Evolutionary conservation across 2,329 filamentous ascomycete species (phyloP), one percentile per base, ranked within the genome.

Genomic region (Neurospora crassa): DNA sequence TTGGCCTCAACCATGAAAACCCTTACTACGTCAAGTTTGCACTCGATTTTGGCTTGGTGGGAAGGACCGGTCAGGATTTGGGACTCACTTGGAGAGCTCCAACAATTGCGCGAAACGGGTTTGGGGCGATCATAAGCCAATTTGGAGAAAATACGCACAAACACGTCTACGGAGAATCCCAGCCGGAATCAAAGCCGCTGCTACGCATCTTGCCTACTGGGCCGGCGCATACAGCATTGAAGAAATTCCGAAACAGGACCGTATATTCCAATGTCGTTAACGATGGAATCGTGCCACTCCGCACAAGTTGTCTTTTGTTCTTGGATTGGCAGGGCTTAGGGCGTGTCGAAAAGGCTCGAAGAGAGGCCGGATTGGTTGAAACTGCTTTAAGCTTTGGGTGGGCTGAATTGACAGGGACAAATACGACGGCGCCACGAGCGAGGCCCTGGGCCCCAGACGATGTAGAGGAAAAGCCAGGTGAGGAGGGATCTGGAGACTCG

Each of bases 211-310:
- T 98, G 34, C 95, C 96, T 0, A 97, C 93, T 8, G 95, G 95
- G 0, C 94, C 95, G 18, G 96, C 95, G 7, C 94, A 97, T 79
- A 88, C 89, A 70, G 95, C 94, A 1, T 82, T 98, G 53, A 90
- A 91, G 78, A 93, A 92, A 81, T 98, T 98, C 80, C 86, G 93
- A 29, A 97, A 96, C 79, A 87, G 95, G 18, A 98, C 96, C 0
- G 86, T 97, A 1, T 98, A 98, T 79, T 97, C 94, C 1, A 98
- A 98, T 77, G 94, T 98, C 14, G 95, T 98, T 75, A 98, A 98
- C 78, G 95, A 98, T 81, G 95, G 94, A 3, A 97, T 99, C 75
- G 96, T 99, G 5, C 96, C 96, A 2, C 83, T 99, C 42, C 89
- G 96, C 29, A 99, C 96, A 5, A 98, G 95, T 74, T 99, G 95